Evolutionary conservation across 495 filamentous ascomycete species (phyloP).

Genomic region (Aspergillus sclerotiicarbonarius): DNA sequence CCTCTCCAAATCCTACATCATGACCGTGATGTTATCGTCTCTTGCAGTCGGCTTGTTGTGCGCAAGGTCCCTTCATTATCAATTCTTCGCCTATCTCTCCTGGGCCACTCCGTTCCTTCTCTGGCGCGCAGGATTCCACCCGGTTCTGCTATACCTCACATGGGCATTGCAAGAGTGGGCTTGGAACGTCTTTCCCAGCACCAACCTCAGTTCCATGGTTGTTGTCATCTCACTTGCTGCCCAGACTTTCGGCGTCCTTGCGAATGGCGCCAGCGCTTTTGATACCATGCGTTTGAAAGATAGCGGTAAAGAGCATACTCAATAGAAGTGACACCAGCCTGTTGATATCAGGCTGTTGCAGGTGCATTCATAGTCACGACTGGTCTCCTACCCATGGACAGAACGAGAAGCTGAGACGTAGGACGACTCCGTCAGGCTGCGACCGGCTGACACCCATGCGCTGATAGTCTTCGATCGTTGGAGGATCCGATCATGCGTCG

Average conservation of each 20-base stretch:
- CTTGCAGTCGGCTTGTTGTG: constrained; percentile 85
- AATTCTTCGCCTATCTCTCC: constrained; percentile 92
- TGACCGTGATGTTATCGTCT: constrained; percentile 75
- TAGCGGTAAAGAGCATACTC: constrained; percentile 21
- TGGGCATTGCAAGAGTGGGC: constrained; percentile 93
- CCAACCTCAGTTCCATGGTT: constrained; percentile 67
- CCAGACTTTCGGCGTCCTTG: constrained; percentile 53
- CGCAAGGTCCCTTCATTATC: constrained; percentile 89
- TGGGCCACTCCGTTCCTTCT: constrained; percentile 91
- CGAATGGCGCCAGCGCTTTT: constrained; percentile 23
- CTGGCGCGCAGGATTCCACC: constrained; percentile 76
- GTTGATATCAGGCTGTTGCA: not conserved
- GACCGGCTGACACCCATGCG: not conserved
- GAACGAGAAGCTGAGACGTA: not conserved
- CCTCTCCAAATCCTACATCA: constrained; percentile 71
- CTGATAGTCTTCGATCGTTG: not conserved
- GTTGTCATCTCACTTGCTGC: constrained; percentile 70
- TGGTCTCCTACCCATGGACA: not conserved
- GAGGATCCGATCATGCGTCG: constrained; percentile 28
- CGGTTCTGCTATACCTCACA: constrained; percentile 63
- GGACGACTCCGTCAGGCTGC: not conserved
- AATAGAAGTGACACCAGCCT: constrained; percentile 16
- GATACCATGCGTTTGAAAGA: constrained; percentile 14
- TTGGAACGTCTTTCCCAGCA: constrained; percentile 97
- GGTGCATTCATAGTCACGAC: not conserved